Conservation (phyloP, 116 monocot species). For the Dioscorea cayenensis region DNA sequence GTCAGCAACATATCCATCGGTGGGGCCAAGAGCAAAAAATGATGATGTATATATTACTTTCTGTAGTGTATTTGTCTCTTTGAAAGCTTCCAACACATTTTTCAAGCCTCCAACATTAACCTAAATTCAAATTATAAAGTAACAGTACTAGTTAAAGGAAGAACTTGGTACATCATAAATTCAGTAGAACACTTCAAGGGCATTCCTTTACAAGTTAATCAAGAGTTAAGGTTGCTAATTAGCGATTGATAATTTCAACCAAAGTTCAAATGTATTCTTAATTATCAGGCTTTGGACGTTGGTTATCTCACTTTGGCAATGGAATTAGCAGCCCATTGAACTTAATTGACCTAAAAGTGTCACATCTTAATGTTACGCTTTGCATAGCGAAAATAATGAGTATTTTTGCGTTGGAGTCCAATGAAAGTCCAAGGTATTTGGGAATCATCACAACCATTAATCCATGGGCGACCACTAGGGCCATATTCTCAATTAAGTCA, state of each 20-base stretch:
- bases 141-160: background rate
- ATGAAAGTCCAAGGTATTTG: no score
- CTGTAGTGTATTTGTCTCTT: slow-evolving; percentile 43
- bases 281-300: no score
- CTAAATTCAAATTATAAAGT: slow-evolving; percentile 17
- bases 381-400: no score
- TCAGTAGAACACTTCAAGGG: background rate
- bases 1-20: slow-evolving; percentile 78
- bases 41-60: slow-evolving; percentile 92
- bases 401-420: no score
- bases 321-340: no score
- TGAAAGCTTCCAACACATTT: slow-evolving; percentile 71
- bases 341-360: no score
- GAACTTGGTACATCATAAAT: background rate
- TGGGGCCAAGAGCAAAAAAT: slow-evolving; percentile 80
- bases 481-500: no score
- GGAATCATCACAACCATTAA: no score
- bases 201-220: background rate
- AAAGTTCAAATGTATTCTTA: no score
- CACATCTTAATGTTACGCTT: no score
- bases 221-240: background rate
- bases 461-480: no score
- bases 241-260: background rate
- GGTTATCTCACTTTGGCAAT: no score
- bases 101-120: slow-evolving; percentile 82